Evolutionary conservation across 2,329 filamentous ascomycete species (phyloP), one percentile per base, ranked within the genome.

Genomic region (Zymoseptoria pseudotritici): DNA sequence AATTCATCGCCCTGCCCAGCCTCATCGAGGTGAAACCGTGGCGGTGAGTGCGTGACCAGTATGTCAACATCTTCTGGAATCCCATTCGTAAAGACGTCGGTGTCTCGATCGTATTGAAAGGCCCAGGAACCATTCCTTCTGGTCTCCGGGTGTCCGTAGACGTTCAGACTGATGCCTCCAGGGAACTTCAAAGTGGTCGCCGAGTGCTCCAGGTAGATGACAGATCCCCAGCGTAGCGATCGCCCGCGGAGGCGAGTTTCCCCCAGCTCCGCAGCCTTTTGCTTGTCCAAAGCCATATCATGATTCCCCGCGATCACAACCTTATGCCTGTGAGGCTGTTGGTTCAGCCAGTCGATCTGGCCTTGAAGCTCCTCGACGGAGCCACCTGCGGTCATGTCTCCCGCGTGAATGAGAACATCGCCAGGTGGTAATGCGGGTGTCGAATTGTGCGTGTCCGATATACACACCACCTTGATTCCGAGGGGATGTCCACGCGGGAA

Each of bases 131-230:
- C 77, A 88, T 86, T 46, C 86, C 82, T 22, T 76, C 75, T 57
- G 83, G 84, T 26, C 88, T 87, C 70, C 1, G 90, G 89, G 0
- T 86, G 86, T 7, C 92, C 91, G 75, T 90, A 95, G 61, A 96
- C 77, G 54, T 81, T 86, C 59, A 93, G 74, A 20, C 76, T 78
- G 55, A 87, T 81, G 5, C 79, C 79, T 66, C 57, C 80, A 75
- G 66, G 56, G 63, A 91, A 86, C 6, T 81, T 78, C n/a, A 76
- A 26, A 1, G 65, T 71, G 3, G 59, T 61, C 2, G 65, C 58
- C 1, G 62, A 63, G 58, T 73, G 67, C 42, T 75, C 61, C 6
- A 77, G 67, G 59, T 77, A 76, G 3, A 61, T 58, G 29, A 75
- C 66, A 49, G 64, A 63, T n/a, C 69, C 70, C 73, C 74, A 76